These are phyloP conservation scores for Calonectria pseudoreteaudii DNA, from an alignment of 2,329 filamentous ascomycete genomes.

Conservation along the genomic window DNA sequence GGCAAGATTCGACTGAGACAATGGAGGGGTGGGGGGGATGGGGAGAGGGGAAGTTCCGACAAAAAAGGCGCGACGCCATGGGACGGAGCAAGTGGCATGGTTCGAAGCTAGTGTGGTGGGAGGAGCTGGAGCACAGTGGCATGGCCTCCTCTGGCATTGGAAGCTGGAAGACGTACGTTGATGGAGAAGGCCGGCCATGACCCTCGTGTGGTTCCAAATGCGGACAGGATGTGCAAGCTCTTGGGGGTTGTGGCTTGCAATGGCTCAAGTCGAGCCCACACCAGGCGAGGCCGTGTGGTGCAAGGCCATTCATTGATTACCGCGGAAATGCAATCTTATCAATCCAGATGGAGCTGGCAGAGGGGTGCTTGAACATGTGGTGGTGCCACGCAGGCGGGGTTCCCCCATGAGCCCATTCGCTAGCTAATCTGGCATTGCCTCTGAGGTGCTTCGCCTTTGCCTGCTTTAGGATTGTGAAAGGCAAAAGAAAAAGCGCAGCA, in stretches of 20 bases:
- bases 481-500: not conserved
- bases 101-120: slow-evolving; percentile 4
- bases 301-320: not conserved
- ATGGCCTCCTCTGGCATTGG: not conserved
- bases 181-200: not conserved
- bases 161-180: not conserved
- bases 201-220: slow-evolving; percentile 4
- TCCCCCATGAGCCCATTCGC: not conserved
- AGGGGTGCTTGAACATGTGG: not conserved
- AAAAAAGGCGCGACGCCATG: slow-evolving; percentile 6
- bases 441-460: not conserved
- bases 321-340: slow-evolving; percentile 3
- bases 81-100: slow-evolving; percentile 1
- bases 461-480: not conserved
- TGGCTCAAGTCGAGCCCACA: slow-evolving; percentile 29
- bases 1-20: slow-evolving; percentile 18
- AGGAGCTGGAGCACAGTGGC: slow-evolving; percentile 2
- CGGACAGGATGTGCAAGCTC: slow-evolving; percentile 28
- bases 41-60: not conserved
- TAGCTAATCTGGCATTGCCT: not conserved
- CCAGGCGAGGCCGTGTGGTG: slow-evolving; percentile 21
- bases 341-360: not conserved
- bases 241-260: slow-evolving; percentile 33
- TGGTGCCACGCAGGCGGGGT: not conserved
- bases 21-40: not conserved